Conservation (phyloP, 306 rosid species). For the Glycyrrhiza uralensis region DNA sequence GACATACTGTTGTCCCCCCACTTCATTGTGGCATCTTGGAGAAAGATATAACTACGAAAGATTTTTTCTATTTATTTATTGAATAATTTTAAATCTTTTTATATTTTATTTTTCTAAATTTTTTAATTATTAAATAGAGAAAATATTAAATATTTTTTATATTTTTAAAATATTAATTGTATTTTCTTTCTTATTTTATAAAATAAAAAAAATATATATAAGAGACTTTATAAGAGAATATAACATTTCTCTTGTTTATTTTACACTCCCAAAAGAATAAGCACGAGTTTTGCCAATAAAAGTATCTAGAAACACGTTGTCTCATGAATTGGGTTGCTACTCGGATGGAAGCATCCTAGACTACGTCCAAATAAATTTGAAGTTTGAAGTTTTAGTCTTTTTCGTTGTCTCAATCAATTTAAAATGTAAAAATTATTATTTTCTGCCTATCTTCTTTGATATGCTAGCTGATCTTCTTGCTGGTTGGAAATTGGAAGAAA, state of each 20-base stretch:
- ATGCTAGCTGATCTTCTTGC: too few species aligned
- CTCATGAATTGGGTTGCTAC: constrained; percentile 12
- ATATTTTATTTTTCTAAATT: too few species aligned
- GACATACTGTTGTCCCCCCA: background rate
- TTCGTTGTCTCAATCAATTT: constrained; percentile 3
- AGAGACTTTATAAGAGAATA: too few species aligned
- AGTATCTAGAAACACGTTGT: constrained; percentile 15
- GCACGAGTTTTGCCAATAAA: background rate
- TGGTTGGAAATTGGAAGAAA: too few species aligned
- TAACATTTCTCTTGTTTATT: too few species aligned
- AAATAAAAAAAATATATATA: too few species aligned
- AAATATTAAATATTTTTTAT: too few species aligned
- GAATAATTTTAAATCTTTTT: too few species aligned
- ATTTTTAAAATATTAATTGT: too few species aligned
- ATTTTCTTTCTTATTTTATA: too few species aligned
- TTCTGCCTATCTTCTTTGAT: background rate
- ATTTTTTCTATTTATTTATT: too few species aligned
- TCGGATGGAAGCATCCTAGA: background rate
- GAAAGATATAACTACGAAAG: background rate
- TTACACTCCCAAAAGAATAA: background rate
- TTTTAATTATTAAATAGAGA: too few species aligned
- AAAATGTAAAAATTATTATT: background rate
- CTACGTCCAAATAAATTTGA: background rate
- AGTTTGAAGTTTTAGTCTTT: background rate
- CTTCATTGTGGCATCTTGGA: background rate